phyloP scores from a whole-genome alignment of 1,284 basidiomycete genomes.

The Cryptococcus sp. region DNA sequence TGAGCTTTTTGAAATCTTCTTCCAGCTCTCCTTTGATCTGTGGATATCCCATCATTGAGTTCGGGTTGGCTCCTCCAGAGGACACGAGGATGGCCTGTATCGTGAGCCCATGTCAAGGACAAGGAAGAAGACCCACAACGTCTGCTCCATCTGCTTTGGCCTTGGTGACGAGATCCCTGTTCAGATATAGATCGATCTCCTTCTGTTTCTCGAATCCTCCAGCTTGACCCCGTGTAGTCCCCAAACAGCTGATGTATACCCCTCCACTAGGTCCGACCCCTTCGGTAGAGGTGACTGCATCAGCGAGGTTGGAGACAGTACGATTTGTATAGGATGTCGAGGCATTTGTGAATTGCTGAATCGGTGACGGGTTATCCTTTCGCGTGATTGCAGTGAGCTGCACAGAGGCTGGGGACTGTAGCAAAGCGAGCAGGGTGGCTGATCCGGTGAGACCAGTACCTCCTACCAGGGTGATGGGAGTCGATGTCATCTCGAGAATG shows the following conservation, averaged over 20 bases:
- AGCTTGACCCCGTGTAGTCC: conserved; percentile 37
- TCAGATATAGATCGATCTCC: conserved; percentile 39
- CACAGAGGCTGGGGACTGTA: conserved; percentile 27
- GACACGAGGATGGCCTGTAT: conserved; percentile 44
- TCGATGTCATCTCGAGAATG: not conserved
- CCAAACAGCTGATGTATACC: conserved; percentile 37
- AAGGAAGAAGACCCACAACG: conserved; percentile 27
- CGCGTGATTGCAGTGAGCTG: conserved; percentile 39
- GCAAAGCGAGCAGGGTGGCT: conserved; percentile 23
- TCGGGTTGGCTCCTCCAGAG: conserved; percentile 18
- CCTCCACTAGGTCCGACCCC: conserved; percentile 15
- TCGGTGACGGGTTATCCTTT: conserved; percentile 12
- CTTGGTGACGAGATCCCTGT: conserved; percentile 34
- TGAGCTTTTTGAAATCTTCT: conserved; percentile 32
- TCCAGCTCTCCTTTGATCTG: conserved; percentile 44
- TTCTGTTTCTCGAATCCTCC: conserved; percentile 32
- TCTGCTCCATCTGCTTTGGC: conserved; percentile 39
- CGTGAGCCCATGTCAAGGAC: not conserved
- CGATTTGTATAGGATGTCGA: conserved; percentile 23
- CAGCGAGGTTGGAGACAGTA: conserved; percentile 23
- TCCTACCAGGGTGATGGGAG: conserved; percentile 37
- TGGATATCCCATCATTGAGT: conserved; percentile 29
- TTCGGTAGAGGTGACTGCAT: conserved; percentile 8
- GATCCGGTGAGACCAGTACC: conserved; percentile 45
- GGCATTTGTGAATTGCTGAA: conserved; percentile 6